Percentiles rank a stretch among this genome's conserved stretches.
These are phyloP conservation scores for Mycena polygramma DNA, from an alignment of 768 basidiomycete species.

Conservation along the genomic window DNA sequence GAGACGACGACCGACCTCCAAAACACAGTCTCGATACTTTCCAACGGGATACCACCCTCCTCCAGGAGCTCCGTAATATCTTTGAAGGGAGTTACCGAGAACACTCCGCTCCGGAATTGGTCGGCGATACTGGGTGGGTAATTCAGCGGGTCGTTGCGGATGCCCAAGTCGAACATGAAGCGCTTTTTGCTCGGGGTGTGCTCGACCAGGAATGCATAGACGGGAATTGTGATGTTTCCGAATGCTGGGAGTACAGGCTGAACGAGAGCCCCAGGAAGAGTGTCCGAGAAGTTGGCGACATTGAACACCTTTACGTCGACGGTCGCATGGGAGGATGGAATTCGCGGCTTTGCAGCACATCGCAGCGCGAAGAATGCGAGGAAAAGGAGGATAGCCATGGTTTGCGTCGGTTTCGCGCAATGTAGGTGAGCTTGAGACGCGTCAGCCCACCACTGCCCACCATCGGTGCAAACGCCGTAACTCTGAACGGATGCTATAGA, in stretches of 20 bases:
- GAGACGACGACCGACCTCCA: slow-evolving; percentile 16
- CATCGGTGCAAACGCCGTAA: no score
- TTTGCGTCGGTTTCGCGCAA: neutral
- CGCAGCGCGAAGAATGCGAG: slow-evolving; percentile 6
- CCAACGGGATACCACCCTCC: slow-evolving; percentile 9
- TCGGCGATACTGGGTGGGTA: slow-evolving; percentile 7
- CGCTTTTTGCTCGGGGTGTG: slow-evolving; percentile 6
- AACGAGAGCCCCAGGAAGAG: neutral
- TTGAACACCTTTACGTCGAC: slow-evolving; percentile 30
- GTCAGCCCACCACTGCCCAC: no score
- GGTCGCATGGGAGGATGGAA: slow-evolving; percentile 15
- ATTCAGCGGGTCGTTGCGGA: slow-evolving; percentile 25
- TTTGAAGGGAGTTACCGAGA: neutral
- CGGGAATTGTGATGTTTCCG: slow-evolving; percentile 1
- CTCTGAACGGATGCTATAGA: no score
- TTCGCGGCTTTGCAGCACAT: slow-evolving; percentile 7
- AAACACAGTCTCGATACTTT: slow-evolving; percentile 21
- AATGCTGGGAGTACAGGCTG: slow-evolving; percentile 19
- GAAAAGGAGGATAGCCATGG: slow-evolving; percentile 5
- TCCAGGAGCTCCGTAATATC: slow-evolving; percentile 27
- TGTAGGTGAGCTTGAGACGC: no score
- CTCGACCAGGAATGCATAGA: slow-evolving; percentile 29
- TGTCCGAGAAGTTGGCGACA: slow-evolving; percentile 25
- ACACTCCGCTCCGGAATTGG: neutral
- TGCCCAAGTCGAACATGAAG: slow-evolving; percentile 29